Conservation (phyloP, 345 rosid genomes). For the Cardamine resedifolia region DNA sequence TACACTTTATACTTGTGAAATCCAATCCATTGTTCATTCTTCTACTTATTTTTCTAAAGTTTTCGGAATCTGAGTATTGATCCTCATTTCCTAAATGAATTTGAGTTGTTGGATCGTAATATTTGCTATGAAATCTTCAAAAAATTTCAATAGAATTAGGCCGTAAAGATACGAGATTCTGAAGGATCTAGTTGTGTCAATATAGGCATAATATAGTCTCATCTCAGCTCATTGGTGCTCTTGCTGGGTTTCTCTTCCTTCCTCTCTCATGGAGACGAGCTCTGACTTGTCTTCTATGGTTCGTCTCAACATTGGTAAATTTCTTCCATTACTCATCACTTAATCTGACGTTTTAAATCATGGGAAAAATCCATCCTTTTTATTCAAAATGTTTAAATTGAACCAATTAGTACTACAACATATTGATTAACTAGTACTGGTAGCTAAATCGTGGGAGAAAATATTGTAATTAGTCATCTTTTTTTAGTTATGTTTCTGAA, state of each 20-base stretch:
- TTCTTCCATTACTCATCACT: neutral
- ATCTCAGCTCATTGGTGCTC: neutral
- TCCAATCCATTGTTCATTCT: neutral
- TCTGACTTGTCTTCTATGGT: conserved; percentile 52
- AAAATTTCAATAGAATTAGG: neutral
- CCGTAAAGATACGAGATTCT: neutral
- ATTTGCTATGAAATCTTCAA: neutral
- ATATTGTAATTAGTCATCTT: neutral
- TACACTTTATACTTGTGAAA: neutral
- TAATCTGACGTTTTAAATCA: neutral
- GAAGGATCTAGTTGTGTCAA: neutral
- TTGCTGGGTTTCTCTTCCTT: neutral
- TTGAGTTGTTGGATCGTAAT: neutral
- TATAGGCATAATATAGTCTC: neutral
- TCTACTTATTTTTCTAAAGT: neutral
- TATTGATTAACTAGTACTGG: neutral
- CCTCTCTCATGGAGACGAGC: conserved; percentile 33
- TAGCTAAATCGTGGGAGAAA: neutral
- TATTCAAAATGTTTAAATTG: neutral
- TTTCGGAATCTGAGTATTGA: neutral
- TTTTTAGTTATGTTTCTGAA: neutral
- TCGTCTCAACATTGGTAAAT: conserved; percentile 78
- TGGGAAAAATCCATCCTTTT: neutral
- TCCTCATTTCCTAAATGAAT: neutral
- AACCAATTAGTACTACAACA: neutral